phyloP scores from a whole-genome alignment of 2,329 filamentous ascomycete genomes.

The Gnomoniopsis sp. region DNA sequence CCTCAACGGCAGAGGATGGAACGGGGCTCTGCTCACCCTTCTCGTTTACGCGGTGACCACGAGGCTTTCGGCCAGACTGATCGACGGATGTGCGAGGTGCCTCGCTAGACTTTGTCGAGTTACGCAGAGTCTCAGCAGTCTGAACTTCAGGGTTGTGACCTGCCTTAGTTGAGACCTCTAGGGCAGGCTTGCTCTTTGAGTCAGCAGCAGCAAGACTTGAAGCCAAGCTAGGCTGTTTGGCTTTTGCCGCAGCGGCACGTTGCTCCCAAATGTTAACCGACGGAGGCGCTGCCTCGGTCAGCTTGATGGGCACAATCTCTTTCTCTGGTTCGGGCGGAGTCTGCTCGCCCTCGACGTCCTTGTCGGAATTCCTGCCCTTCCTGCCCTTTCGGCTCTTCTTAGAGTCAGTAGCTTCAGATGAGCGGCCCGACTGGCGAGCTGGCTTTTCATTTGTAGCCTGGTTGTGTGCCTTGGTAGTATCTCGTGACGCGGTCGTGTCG shows the following conservation, averaged over 20 bases:
- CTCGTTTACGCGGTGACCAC: slow-evolving; percentile 43
- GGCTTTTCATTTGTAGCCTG: slow-evolving; percentile 28
- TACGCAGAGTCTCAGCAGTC: slow-evolving; percentile 19
- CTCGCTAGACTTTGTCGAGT: slow-evolving; percentile 30
- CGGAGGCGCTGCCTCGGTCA: slow-evolving; percentile 80
- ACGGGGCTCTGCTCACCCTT: slow-evolving; percentile 37
- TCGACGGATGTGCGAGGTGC: slow-evolving; percentile 37
- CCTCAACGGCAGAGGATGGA: slow-evolving; percentile 63
- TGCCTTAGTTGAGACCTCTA: slow-evolving; percentile 21
- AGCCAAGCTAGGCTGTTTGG: slow-evolving; percentile 30
- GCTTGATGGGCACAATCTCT: slow-evolving; percentile 56
- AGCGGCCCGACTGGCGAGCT: slow-evolving; percentile 61
- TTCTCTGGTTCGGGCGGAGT: slow-evolving; percentile 56
- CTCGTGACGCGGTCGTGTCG: slow-evolving; percentile 16
- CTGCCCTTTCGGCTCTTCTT: slow-evolving; percentile 63
- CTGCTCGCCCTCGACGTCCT: slow-evolving; percentile 51
- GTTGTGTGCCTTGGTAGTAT: slow-evolving; percentile 18
- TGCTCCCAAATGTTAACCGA: slow-evolving; percentile 86
- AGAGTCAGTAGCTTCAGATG: slow-evolving; percentile 64
- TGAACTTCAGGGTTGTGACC: slow-evolving; percentile 5
- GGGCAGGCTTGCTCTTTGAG: slow-evolving; percentile 7
- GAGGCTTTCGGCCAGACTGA: slow-evolving; percentile 35
- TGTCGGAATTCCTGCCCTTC: slow-evolving; percentile 51
- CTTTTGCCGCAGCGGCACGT: slow-evolving; percentile 65
- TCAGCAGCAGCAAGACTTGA: slow-evolving; percentile 18